Base-by-base conservation (phyloP, 495 filamentous ascomycete genomes). In the Niebla homalea region DNA sequence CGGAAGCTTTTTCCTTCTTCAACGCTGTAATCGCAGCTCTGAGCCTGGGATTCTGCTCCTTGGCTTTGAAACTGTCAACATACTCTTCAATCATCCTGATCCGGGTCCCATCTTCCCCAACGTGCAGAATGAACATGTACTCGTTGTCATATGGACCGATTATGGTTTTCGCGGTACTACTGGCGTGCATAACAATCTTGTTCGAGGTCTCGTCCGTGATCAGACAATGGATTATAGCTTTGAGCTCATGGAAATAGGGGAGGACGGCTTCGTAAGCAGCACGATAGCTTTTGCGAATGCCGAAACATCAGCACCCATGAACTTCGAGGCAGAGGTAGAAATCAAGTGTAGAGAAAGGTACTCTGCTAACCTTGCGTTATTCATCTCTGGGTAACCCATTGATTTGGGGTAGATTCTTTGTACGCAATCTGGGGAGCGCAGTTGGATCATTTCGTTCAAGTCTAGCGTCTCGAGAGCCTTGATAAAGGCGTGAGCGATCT, bases 51-150 rank as follows among this genome's bases (percentile, higher is more conserved):
- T 61, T 57, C 16, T 53, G 36, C n/a, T n/a, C n/a, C n/a, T n/a
- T n/a, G n/a, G n/a, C n/a, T n/a, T n/a, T n/a, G n/a, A n/a, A n/a
- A 39, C 62, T 67, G 58, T 65, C 65, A 15, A 52, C 44, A 37
- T 65, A 65, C 35, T 68, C 61, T 36, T 63, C 29, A 2, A 64
- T 39, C 18, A 59, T 53, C 4, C 51, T 56, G 1, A 66, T 40
- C 16, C 46, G 48, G 40, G 22, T 57, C 2, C 64, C 61, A 50
- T 68, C 62, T 41, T 59, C 39, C 10, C 57, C 64, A 46, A 67
- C 46, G 18, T 56, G 60, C 15, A 68, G 23, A 3, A 55, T 35
- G 39, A 62, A 53, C 10, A 64, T 50, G 43, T 67, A 68, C 26
- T 67, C 65, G 32, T 65, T 67, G 18, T 55, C 35, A 32, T 62